phyloP scores from a whole-genome alignment of 2,329 filamentous ascomycete species.

The Alternaria sp. region DNA sequence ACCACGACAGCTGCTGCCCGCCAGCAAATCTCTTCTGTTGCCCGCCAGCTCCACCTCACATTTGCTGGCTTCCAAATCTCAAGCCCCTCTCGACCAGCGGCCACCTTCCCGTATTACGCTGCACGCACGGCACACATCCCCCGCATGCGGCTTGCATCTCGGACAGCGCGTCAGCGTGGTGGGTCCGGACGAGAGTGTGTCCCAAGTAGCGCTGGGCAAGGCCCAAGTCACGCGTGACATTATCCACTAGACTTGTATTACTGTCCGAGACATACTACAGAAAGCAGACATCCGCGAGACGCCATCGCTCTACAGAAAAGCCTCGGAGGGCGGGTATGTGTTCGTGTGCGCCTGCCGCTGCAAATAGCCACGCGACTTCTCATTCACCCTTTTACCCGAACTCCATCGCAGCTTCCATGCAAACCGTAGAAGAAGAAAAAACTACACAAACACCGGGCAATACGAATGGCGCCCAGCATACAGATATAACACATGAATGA shows the following conservation, averaged over 20 bases:
- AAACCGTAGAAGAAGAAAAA: not conserved
- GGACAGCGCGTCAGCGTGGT: not conserved
- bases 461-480: slow-evolving; percentile 22
- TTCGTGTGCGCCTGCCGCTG: slow-evolving; percentile 5
- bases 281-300: not conserved
- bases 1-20: not conserved
- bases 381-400: slow-evolving; percentile 16
- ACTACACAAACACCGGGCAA: slow-evolving; percentile 24
- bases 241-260: not conserved
- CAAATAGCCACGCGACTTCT: slow-evolving; percentile 8
- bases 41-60: no score
- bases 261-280: not conserved
- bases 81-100: not conserved
- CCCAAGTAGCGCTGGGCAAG: no score
- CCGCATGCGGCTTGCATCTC: slow-evolving; percentile 9
- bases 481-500: slow-evolving; percentile 24
- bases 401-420: not conserved
- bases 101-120: slow-evolving; percentile 1
- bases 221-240: not conserved
- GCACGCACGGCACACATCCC: slow-evolving; percentile 11
- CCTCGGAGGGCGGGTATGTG: not conserved
- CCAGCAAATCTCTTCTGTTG: no score
- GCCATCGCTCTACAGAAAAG: not conserved
- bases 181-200: not conserved
- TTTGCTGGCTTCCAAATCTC: no score